Conservation (phyloP, 2,329 filamentous ascomycete genomes). For the Capronia americana region DNA sequence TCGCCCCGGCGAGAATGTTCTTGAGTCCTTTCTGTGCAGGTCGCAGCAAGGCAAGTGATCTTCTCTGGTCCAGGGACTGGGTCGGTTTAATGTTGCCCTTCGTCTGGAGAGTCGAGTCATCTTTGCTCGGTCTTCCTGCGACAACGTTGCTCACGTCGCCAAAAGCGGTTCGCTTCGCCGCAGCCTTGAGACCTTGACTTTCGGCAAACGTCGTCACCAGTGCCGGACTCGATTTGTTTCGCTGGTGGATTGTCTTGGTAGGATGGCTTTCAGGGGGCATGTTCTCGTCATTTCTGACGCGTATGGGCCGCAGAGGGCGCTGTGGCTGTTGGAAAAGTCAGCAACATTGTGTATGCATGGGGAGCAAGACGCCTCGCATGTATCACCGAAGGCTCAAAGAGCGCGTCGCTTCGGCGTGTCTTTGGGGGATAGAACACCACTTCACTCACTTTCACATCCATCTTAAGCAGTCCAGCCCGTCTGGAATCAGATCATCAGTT, state of each 20-base stretch:
- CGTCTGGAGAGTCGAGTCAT: slow-evolving; percentile 61
- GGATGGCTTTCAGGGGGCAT: slow-evolving; percentile 55
- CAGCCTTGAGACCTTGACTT: slow-evolving; percentile 65
- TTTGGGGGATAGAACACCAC: not conserved
- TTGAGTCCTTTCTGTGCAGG: slow-evolving; percentile 65
- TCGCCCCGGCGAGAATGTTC: slow-evolving; percentile 46
- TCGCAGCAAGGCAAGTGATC: slow-evolving; percentile 57
- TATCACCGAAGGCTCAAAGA: not conserved
- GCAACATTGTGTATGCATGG: slow-evolving; percentile 30
- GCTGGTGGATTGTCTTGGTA: slow-evolving; percentile 72
- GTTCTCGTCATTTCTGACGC: slow-evolving; percentile 74
- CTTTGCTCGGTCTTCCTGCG: slow-evolving; percentile 54
- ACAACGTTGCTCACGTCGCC: slow-evolving; percentile 79
- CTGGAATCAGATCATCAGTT: not conserved
- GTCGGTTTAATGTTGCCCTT: slow-evolving; percentile 53
- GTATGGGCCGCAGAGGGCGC: slow-evolving; percentile 65
- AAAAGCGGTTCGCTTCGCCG: slow-evolving; percentile 78
- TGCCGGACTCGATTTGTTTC: slow-evolving; percentile 77
- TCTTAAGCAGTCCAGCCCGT: slow-evolving; percentile 39
- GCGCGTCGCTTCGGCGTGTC: not conserved
- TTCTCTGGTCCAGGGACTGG: slow-evolving; percentile 48
- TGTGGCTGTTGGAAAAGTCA: slow-evolving; percentile 64
- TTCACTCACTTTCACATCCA: slow-evolving; percentile 57
- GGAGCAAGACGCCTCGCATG: not conserved
- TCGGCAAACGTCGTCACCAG: slow-evolving; percentile 60